These are phyloP conservation scores for Leishmania braziliensis DNA, from an alignment of 208 protist species.

Conservation along the genomic window DNA sequence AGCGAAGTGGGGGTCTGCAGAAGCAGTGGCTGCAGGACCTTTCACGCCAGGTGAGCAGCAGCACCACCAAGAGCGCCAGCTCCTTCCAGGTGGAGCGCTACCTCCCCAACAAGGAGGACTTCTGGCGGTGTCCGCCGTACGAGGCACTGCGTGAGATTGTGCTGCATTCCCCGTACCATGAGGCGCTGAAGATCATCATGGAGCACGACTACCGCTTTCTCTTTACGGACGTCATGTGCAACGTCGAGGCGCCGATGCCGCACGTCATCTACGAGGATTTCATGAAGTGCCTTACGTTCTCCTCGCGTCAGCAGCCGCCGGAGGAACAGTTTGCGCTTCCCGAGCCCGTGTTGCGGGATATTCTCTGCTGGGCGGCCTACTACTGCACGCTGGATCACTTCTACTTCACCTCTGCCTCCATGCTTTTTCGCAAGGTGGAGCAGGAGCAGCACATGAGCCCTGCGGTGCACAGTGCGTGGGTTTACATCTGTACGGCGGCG, in stretches of 20 bases:
- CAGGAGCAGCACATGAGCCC: slow-evolving; percentile 71
- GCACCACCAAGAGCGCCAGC: background rate
- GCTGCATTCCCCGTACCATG: slow-evolving; percentile 59
- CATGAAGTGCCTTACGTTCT: slow-evolving; percentile 80
- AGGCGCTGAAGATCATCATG: slow-evolving; percentile 67
- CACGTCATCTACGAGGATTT: slow-evolving; percentile 91
- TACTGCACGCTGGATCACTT: slow-evolving; percentile 67
- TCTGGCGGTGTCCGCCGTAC: slow-evolving; percentile 66
- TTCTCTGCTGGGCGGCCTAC: slow-evolving; percentile 74
- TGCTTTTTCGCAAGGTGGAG: slow-evolving; percentile 72
- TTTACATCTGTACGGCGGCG: slow-evolving; percentile 74
- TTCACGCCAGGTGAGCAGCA: background rate
- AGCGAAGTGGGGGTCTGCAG: slow-evolving; percentile 57
- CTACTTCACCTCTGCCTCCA: slow-evolving; percentile 72
- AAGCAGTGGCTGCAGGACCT: slow-evolving; percentile 51
- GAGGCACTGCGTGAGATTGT: slow-evolving; percentile 60
- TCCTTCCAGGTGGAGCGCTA: slow-evolving; percentile 35
- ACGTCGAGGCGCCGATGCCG: slow-evolving; percentile 73
- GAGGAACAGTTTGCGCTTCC: slow-evolving; percentile 85
- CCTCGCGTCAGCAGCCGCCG: slow-evolving; percentile 70
- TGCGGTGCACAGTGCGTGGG: slow-evolving; percentile 64
- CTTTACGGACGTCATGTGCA: slow-evolving; percentile 51
- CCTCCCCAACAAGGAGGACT: slow-evolving; percentile 62
- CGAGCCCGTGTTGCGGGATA: slow-evolving; percentile 35
- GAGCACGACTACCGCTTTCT: slow-evolving; percentile 79